Percentiles rank a stretch among this genome's conserved stretches.
Evolutionary conservation across 306 rosid genomes (phyloP).

Genomic region (Coriaria nepalensis): DNA sequence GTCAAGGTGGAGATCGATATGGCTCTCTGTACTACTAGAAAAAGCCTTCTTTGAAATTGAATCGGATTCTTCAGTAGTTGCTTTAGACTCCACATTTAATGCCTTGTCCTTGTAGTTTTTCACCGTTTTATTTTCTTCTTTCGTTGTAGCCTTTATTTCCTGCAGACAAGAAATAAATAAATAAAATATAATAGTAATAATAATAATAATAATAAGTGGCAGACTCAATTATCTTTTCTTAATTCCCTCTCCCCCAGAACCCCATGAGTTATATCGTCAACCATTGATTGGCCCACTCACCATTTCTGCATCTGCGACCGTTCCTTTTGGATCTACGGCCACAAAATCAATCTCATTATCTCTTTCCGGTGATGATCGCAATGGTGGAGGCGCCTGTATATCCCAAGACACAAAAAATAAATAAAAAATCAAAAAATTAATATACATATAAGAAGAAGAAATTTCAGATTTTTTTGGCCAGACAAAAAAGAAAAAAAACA

Average conservation of each 20-base stretch:
- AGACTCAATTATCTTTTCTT: conserved; percentile 3
- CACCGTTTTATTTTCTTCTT: conserved; percentile 42
- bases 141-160: conserved; percentile 43
- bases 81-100: conserved; percentile 31
- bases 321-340: conserved; percentile 35
- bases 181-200: too few species aligned
- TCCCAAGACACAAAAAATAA: conserved; percentile 2
- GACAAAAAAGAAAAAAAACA: neutral
- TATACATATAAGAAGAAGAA: neutral
- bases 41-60: conserved; percentile 18
- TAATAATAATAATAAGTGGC: too few species aligned
- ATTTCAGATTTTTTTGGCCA: too few species aligned
- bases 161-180: conserved; percentile 17
- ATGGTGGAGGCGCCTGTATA: conserved; percentile 63
- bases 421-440: neutral
- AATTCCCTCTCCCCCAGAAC: neutral
- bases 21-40: conserved; percentile 35
- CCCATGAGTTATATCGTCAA: neutral
- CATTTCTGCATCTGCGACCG: conserved; percentile 43
- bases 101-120: conserved; percentile 41
- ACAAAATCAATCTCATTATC: conserved; percentile 39
- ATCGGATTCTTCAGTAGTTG: conserved; percentile 36
- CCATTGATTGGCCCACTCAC: conserved; percentile 44
- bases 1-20: conserved; percentile 49
- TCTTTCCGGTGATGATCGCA: conserved; percentile 84